Percentiles rank a stretch among this genome's conserved stretches.
phyloP scores from a whole-genome alignment of 306 rosid genomes.

The Sicyos edulis region DNA sequence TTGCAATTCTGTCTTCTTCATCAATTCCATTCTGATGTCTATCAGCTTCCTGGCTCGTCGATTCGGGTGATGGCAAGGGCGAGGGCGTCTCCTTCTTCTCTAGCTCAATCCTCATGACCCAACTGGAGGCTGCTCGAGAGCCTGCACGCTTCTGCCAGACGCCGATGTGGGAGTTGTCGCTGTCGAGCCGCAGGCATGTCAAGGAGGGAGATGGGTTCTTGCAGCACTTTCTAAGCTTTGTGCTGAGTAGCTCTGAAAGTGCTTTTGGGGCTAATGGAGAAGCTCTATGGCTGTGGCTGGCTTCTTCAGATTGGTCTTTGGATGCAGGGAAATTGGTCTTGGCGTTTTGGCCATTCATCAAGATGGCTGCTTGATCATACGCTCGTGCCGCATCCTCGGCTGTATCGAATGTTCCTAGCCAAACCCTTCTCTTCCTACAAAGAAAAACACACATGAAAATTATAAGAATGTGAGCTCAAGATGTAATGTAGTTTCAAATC shows the following conservation, averaged over 20 bases:
- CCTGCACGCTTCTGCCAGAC: slow-evolving; percentile 96
- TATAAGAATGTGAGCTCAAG: neutral
- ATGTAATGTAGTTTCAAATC: neutral
- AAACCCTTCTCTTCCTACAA: slow-evolving; percentile 87
- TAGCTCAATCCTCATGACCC: slow-evolving; percentile 95
- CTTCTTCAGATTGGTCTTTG: slow-evolving; percentile 21
- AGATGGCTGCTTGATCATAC: slow-evolving; percentile 88
- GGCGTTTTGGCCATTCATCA: slow-evolving; percentile 92
- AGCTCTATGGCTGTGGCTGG: neutral
- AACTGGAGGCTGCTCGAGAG: slow-evolving; percentile 59
- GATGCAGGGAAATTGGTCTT: slow-evolving; percentile 73
- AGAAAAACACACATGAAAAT: neutral
- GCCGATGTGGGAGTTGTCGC: slow-evolving; percentile 88
- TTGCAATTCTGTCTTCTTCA: slow-evolving; percentile 73
- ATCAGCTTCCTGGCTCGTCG: slow-evolving; percentile 14
- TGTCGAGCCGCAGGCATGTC: slow-evolving; percentile 83
- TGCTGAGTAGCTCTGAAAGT: slow-evolving; percentile 71
- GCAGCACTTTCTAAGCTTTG: slow-evolving; percentile 86
- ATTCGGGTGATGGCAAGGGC: neutral
- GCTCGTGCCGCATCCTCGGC: slow-evolving; percentile 98
- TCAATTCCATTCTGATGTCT: slow-evolving; percentile 19
- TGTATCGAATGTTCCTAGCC: slow-evolving; percentile 97
- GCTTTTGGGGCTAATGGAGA: slow-evolving; percentile 41
- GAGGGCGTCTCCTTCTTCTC: slow-evolving; percentile 41
- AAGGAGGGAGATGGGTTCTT: slow-evolving; percentile 87